These are phyloP conservation scores for Phlebiopsis flavidoalba DNA, from an alignment of 768 basidiomycete genomes.

Conservation along the genomic window DNA sequence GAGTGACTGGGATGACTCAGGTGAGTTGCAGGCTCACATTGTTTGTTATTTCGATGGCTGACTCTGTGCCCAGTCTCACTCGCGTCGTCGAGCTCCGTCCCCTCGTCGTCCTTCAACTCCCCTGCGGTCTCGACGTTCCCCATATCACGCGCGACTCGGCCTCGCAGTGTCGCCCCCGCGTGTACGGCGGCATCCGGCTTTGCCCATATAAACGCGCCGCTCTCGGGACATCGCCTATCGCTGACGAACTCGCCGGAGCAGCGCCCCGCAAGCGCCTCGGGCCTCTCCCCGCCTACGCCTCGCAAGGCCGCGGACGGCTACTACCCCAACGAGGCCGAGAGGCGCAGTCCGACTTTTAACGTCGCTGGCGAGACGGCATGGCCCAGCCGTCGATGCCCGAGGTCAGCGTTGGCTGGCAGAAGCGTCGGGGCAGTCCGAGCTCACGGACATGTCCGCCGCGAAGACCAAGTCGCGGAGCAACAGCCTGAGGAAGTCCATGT, in stretches of 20 bases:
- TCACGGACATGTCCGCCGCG: constrained; percentile 21
- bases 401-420: constrained; percentile 33
- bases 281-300: constrained; percentile 15
- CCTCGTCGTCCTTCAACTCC: constrained; percentile 63
- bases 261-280: constrained; percentile 7
- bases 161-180: constrained; percentile 31
- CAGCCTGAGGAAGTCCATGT: constrained; percentile 13
- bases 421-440: constrained; percentile 25
- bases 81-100: constrained; percentile 51
- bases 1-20: constrained; percentile 81
- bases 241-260: constrained; percentile 23
- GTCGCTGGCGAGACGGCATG: constrained; percentile 15
- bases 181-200: constrained; percentile 56
- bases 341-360: constrained; percentile 20
- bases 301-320: constrained; percentile 24
- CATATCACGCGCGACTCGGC: constrained; percentile 45
- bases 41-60: constrained; percentile 22
- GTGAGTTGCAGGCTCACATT: constrained; percentile 37
- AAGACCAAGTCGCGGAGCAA: constrained; percentile 18
- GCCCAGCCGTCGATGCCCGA: constrained; percentile 20
- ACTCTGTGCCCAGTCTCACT: constrained; percentile 23
- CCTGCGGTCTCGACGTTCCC: constrained; percentile 56
- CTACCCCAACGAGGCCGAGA: constrained; percentile 15
- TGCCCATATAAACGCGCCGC: constrained; percentile 67
- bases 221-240: constrained; percentile 59